Base-by-base conservation (phyloP, 257 asterid species). In the Solanum chaucha region DNA sequence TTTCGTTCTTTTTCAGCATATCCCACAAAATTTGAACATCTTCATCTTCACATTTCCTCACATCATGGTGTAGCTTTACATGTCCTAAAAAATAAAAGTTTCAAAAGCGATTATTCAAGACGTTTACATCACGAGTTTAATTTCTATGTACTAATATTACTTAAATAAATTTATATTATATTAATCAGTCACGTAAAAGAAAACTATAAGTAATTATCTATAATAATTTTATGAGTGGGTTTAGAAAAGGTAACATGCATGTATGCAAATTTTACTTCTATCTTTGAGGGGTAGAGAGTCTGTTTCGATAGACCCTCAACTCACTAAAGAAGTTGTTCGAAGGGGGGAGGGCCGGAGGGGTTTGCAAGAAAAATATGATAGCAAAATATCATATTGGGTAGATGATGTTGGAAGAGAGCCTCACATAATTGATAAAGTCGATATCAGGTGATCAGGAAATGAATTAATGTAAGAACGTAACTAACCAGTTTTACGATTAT, bases 1-100 rank as follows among this genome's bases (percentile, higher is more conserved):
- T 26, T 64, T 92, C 92, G 6, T 87, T 90, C 40, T 38, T 90
- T 88, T 90, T 90, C 65, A 94, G 87, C 94, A 94, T 88, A 82
- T 92, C 89, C 97, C 97, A 93, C 87, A 93, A 65, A 30, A 89
- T 90, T 70, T 92, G 96, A n/a, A 93, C 95, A 81, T 94, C 97
- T 88, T 93, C 94, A 30, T 94, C 91, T 88, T 94, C 94, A 20
- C 95, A 94, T 41, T 89, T 85, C 61, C 87, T 85, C 40, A 93
- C 87, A 30, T 92, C 96, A n/a, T 84, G 86, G 17, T 59, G 87
- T 8, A 94, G 92, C 75, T 88, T 91, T 67, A 89, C 83, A 34
- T 84, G 91, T 8, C 92, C 97, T 94, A 88, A 24, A 1, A 89
- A n/a, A 59, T 22, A 12, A 8, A 61, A 12, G 13, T 22, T 59